A percentile compares a stretch with the other conserved stretches of the same genome.
phyloP scores from a whole-genome alignment of 192 early-diverging fungal species.

The Martensiomyces pterosporus region DNA sequence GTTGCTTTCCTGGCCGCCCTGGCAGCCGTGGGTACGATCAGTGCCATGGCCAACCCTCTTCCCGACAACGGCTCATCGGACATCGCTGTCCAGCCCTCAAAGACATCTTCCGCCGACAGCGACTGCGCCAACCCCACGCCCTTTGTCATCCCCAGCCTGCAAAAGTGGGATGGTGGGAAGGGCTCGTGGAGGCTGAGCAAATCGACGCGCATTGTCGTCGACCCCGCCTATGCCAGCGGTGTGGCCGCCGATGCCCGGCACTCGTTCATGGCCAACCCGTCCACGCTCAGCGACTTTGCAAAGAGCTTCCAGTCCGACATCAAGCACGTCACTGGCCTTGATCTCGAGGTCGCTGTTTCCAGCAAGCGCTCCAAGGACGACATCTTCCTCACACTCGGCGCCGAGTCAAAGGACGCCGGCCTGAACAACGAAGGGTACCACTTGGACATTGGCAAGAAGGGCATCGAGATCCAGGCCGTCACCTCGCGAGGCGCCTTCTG shows the following conservation, averaged over 20 bases:
- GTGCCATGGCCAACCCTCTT: conserved; percentile 25
- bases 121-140: conserved; percentile 31
- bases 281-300: conserved; percentile 30
- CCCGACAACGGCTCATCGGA: conserved; percentile 1
- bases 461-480: conserved; percentile 28
- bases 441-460: conserved; percentile 36
- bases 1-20: conserved; percentile 25
- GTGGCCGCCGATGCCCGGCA: conserved; percentile 20
- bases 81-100: background rate
- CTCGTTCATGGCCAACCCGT: conserved; percentile 40
- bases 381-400: conserved; percentile 42
- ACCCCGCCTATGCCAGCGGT: conserved; percentile 30
- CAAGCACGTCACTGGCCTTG: conserved; percentile 26
- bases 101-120: conserved; percentile 1
- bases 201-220: conserved; percentile 32
- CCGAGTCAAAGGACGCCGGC: conserved; percentile 19
- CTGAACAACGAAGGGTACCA: conserved; percentile 38
- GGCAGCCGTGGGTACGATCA: conserved; percentile 18
- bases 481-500: conserved; percentile 47
- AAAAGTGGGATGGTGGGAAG: conserved; percentile 35
- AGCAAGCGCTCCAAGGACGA: conserved; percentile 16
- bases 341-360: conserved; percentile 29
- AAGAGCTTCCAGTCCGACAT: conserved; percentile 32
- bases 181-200: conserved; percentile 32
- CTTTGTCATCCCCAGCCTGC: conserved; percentile 40